phyloP scores from a whole-genome alignment of 1,139 yeast genomes.

The Scheffersomyces titani region DNA sequence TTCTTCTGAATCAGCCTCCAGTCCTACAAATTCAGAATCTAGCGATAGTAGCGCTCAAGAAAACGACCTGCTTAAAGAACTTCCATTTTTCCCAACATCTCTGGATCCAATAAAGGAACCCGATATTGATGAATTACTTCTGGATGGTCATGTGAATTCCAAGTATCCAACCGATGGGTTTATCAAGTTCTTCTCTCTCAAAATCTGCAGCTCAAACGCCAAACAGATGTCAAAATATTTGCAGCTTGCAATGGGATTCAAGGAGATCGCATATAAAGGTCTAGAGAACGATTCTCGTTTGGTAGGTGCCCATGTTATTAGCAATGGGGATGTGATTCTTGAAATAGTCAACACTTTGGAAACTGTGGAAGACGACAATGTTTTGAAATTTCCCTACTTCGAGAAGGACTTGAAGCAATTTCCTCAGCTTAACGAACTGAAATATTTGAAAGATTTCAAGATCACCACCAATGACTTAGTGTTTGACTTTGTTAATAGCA shows the following conservation, averaged over 20 bases:
- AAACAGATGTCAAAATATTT: conserved; percentile 60
- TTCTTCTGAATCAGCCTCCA: neutral
- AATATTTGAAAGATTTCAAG: conserved; percentile 13
- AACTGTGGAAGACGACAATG: conserved; percentile 18
- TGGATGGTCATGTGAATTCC: conserved; percentile 21
- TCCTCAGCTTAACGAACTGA: neutral
- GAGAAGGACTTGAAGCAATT: conserved; percentile 12
- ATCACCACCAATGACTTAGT: conserved; percentile 18
- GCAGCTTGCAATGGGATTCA: conserved; percentile 61
- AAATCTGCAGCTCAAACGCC: conserved; percentile 63
- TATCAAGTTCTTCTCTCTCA: conserved; percentile 32
- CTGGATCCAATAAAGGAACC: conserved; percentile 19
- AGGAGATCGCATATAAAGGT: conserved; percentile 61
- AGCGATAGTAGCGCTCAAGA: neutral
- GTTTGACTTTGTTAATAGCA: conserved; percentile 18
- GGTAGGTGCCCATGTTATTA: conserved; percentile 60
- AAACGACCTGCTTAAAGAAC: conserved; percentile 8
- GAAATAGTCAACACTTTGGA: conserved; percentile 41
- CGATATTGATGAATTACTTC: conserved; percentile 22
- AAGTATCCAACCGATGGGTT: conserved; percentile 33
- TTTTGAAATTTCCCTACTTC: conserved; percentile 12
- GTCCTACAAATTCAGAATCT: neutral
- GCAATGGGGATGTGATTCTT: conserved; percentile 56
- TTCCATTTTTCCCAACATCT: conserved; percentile 24
- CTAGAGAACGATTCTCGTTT: conserved; percentile 66